Percentiles rank a stretch among this genome's conserved stretches.
Conservation (phyloP, 257 asterid species). For the Fraxinus anomala region DNA sequence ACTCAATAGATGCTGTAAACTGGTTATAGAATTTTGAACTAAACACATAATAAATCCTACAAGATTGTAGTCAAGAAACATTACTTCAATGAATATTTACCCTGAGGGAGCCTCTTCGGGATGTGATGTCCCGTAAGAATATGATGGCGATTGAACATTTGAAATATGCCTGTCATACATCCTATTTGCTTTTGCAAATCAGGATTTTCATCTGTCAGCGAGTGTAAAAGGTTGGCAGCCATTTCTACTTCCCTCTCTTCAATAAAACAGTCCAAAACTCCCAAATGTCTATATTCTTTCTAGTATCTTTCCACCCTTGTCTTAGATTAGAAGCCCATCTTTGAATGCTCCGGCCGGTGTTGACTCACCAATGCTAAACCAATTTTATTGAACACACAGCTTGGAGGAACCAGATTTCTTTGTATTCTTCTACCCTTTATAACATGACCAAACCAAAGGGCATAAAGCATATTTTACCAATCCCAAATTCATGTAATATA, state of each 20-base stretch:
- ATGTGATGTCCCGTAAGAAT: constrained; percentile 53
- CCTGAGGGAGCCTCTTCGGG: constrained; percentile 48
- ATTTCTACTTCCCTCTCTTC: constrained; percentile 38
- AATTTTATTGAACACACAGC: neutral
- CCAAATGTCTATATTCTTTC: constrained; percentile 13
- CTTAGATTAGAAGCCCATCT: neutral
- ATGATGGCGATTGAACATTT: constrained; percentile 74
- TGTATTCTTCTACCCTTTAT: constrained; percentile 17
- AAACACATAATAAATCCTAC: constrained; percentile 1
- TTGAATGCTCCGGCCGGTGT: neutral
- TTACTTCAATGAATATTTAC: constrained; percentile 40
- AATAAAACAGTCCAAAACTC: constrained; percentile 19
- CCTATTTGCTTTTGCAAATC: constrained; percentile 91
- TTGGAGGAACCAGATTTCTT: neutral
- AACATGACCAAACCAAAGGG: constrained; percentile 13
- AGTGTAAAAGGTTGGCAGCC: constrained; percentile 84
- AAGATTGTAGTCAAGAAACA: constrained; percentile 10
- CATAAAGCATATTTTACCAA: neutral
- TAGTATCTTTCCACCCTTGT: neutral
- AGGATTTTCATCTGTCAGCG: constrained; percentile 73
- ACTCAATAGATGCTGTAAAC: neutral
- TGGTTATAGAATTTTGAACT: constrained; percentile 14
- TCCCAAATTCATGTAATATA: neutral
- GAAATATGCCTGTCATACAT: constrained; percentile 87
- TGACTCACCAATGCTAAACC: constrained; percentile 18